Conservation (phyloP, 2,329 filamentous ascomycete genomes). For the Neonectria ditissima region DNA sequence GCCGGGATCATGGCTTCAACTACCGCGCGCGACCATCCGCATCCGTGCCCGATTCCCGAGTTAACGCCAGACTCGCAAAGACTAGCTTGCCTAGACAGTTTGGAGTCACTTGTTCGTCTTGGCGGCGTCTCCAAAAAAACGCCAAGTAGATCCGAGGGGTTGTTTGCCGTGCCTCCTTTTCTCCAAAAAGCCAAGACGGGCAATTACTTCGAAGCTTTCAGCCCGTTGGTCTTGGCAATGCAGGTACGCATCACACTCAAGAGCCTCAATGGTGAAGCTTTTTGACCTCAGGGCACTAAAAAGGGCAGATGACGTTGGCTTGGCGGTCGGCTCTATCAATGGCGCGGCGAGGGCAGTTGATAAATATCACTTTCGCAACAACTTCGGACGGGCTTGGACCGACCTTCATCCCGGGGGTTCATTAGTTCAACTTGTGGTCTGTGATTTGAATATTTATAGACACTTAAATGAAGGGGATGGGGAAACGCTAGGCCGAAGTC, state of each 20-base stretch:
- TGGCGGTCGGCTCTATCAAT: too few relatives aligned
- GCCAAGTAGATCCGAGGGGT: neutral
- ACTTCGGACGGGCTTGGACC: neutral
- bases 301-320: neutral
- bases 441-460: too few relatives aligned
- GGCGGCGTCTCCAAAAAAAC: neutral
- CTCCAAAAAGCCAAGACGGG: neutral
- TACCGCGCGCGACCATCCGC: neutral
- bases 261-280: neutral
- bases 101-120: neutral
- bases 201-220: neutral
- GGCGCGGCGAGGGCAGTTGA: neutral
- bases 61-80: neutral
- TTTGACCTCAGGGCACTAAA: neutral
- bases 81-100: neutral
- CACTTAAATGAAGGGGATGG: too few relatives aligned
- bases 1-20: neutral
- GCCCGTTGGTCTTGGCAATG: neutral
- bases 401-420: neutral
- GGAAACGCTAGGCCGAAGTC: too few relatives aligned
- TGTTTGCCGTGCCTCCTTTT: neutral
- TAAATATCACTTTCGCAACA: neutral
- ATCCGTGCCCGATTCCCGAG: conserved; percentile 1
- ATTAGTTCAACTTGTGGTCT: too few relatives aligned
- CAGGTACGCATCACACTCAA: neutral